Percentiles rank a stretch among this genome's conserved stretches.
phyloP scores from a whole-genome alignment of 1,139 yeast genomes.

The Candida labiduridarum region DNA sequence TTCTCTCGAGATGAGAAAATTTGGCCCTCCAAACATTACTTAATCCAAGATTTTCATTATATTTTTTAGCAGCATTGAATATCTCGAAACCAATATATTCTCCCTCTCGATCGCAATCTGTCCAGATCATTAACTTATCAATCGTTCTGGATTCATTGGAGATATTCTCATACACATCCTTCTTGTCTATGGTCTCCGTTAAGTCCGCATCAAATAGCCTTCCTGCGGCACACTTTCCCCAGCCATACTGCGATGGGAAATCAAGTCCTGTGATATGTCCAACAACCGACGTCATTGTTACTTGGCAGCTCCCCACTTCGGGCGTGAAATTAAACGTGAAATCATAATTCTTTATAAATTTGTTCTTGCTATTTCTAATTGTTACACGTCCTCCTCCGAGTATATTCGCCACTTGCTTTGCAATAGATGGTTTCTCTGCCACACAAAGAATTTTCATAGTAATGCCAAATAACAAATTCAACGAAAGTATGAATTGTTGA shows the following conservation, averaged over 20 bases:
- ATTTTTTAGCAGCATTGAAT: constrained; percentile 61
- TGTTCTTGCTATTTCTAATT: constrained; percentile 53
- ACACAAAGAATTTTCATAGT: constrained; percentile 84
- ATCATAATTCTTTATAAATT: constrained; percentile 80
- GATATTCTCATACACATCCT: constrained; percentile 70
- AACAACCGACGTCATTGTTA: constrained; percentile 87
- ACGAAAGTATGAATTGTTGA: not conserved
- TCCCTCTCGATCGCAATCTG: constrained; percentile 98
- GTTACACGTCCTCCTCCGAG: constrained; percentile 71
- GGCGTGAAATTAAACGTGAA: constrained; percentile 61
- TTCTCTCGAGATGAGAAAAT: constrained; percentile 83
- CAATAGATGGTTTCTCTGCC: constrained; percentile 96
- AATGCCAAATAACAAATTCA: not conserved
- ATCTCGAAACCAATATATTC: constrained; percentile 94
- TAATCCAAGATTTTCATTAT: constrained; percentile 50
- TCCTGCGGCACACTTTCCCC: constrained; percentile 73
- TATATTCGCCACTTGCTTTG: constrained; percentile 77
- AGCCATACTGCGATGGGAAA: constrained; percentile 62
- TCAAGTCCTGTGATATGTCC: constrained; percentile 79
- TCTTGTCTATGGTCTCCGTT: constrained; percentile 38
- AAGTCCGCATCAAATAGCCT: constrained; percentile 71
- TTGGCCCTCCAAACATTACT: constrained; percentile 68
- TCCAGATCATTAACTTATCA: constrained; percentile 85
- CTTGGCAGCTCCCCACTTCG: constrained; percentile 66
- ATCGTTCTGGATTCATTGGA: constrained; percentile 62